Conservation (phyloP, 1,284 basidiomycete genomes). For the Heterobasidion irregulare region DNA sequence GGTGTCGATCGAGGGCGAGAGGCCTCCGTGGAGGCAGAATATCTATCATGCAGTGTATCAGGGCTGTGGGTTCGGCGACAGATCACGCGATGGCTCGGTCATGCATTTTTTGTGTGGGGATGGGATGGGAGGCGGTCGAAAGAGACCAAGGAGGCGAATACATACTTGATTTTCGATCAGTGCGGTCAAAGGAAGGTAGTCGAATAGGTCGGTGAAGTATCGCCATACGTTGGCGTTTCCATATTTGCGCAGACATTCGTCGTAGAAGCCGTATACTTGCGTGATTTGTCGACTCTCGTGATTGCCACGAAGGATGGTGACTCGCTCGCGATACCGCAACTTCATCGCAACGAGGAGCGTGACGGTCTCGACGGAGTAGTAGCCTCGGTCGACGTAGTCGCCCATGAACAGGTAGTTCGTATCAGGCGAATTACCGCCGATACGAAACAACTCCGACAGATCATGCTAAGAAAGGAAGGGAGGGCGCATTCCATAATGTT, state of each 20-base stretch:
- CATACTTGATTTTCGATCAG: slow-evolving; percentile 95
- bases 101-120: background rate
- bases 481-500: slow-evolving; percentile 1
- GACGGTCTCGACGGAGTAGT: slow-evolving; percentile 99
- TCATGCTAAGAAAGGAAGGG: slow-evolving; percentile 68
- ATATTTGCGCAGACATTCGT: slow-evolving; percentile 99
- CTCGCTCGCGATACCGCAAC: slow-evolving; percentile 95
- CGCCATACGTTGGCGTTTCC: slow-evolving; percentile 99
- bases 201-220: slow-evolving; percentile 98
- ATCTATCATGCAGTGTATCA: slow-evolving; percentile 48
- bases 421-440: slow-evolving; percentile 98
- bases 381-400: slow-evolving; percentile 98
- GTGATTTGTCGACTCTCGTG: slow-evolving; percentile 99
- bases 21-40: slow-evolving; percentile 98
- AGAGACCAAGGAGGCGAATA: slow-evolving; percentile 23
- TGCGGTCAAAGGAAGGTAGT: slow-evolving; percentile 94
- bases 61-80: background rate
- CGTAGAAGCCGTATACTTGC: slow-evolving; percentile 99
- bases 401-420: slow-evolving; percentile 99
- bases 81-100: slow-evolving; percentile 6
- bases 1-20: slow-evolving; percentile 98
- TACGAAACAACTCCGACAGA: slow-evolving; percentile 97
- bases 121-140: background rate
- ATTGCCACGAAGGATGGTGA: slow-evolving; percentile 97
- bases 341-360: slow-evolving; percentile 98